Evolutionary conservation across 78 protist species (phyloP).

Genomic region (Monocercomonoides exilis): DNA sequence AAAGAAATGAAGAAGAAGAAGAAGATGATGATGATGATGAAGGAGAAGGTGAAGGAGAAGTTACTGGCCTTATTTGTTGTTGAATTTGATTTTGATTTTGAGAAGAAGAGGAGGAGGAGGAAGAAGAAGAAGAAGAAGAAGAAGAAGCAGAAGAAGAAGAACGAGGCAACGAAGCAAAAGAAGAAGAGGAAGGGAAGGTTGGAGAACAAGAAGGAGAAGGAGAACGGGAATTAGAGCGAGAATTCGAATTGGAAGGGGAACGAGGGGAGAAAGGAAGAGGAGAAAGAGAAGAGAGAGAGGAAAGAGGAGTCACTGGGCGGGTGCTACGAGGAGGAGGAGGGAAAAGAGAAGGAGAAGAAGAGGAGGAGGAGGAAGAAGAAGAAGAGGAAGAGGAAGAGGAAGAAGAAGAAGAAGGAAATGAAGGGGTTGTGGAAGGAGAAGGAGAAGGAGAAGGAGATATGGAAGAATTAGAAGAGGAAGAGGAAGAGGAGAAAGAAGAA

Average conservation of each 20-base stretch:
- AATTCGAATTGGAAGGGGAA: not conserved
- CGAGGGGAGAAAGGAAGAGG: not conserved
- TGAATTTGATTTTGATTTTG: no score
- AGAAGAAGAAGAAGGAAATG: no score
- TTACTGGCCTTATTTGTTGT: not conserved
- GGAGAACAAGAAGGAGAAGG: no score
- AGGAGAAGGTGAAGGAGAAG: no score
- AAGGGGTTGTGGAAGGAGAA: no score
- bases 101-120: no score
- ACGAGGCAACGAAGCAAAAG: no score
- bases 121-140: no score
- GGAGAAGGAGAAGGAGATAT: no score
- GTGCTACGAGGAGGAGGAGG: not conserved
- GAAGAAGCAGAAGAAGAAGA: no score
- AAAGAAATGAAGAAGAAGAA: no score
- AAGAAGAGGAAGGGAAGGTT: not conserved
- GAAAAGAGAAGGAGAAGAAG: not conserved
- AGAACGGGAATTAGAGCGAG: constrained; percentile 3
- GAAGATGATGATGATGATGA: constrained; percentile 6
- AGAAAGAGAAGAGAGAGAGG: constrained; percentile 1
- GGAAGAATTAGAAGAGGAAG: no score
- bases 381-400: constrained; percentile 9
- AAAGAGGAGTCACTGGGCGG: not conserved
- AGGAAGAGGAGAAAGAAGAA: not conserved
- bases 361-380: constrained; percentile 3